phyloP scores from a whole-genome alignment of 106 monocot species.

The Xerophyta viscosa region DNA sequence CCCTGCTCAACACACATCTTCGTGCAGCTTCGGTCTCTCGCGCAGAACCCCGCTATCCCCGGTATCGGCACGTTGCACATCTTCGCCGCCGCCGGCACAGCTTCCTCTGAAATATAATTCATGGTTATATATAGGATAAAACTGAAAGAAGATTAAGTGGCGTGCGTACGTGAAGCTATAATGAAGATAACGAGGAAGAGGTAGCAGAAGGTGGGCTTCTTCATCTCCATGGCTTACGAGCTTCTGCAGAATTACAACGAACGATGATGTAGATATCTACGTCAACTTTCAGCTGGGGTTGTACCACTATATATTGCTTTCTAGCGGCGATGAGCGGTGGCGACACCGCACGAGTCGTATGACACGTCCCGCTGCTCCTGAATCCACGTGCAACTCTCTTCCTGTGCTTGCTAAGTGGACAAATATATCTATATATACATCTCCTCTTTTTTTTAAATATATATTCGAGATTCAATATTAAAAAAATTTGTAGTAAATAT shows the following conservation, averaged over 20 bases:
- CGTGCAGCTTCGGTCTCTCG: slow-evolving; percentile 19
- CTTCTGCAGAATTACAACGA: too few species aligned
- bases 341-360: too few species aligned
- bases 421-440: too few species aligned
- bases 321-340: too few species aligned
- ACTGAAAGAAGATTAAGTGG: background rate
- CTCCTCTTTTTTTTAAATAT: too few species aligned
- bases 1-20: slow-evolving; percentile 24
- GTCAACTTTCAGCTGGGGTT: too few species aligned
- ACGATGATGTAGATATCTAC: background rate
- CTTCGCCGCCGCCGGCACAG: slow-evolving; percentile 8
- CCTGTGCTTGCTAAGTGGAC: too few species aligned
- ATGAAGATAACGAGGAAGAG: background rate
- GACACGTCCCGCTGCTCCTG: too few species aligned
- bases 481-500: too few species aligned
- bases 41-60: slow-evolving; percentile 14
- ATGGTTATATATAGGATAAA: background rate
- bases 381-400: too few species aligned
- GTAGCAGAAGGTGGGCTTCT: background rate
- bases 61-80: slow-evolving; percentile 10
- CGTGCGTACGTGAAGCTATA: background rate
- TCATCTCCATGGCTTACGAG: slow-evolving; percentile 4
- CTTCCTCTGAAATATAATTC: background rate
- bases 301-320: too few species aligned
- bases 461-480: too few species aligned